Conservation (phyloP, 2,329 filamentous ascomycete species). For the Colletotrichum tropicale region DNA sequence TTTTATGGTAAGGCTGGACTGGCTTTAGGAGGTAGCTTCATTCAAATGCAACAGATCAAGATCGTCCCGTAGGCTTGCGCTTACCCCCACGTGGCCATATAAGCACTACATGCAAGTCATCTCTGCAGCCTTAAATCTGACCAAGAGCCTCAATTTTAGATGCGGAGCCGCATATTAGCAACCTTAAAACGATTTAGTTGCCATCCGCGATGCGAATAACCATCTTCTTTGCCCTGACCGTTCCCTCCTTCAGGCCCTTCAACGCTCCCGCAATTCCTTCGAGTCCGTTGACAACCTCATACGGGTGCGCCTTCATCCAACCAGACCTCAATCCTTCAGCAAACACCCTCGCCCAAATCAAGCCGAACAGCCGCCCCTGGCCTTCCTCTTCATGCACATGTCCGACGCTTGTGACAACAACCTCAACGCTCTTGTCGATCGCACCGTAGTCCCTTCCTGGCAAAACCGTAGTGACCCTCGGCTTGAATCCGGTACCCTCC, state of each 20-base stretch:
- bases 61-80: not conserved
- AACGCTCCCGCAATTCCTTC: slow-evolving; percentile 14
- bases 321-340: slow-evolving; percentile 17
- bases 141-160: not conserved
- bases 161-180: not conserved
- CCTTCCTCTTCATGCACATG: slow-evolving; percentile 17
- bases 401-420: slow-evolving; percentile 6
- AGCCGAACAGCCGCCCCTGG: slow-evolving; percentile 14
- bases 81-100: not conserved
- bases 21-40: not conserved
- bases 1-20: not conserved
- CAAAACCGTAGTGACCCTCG: slow-evolving; percentile 19
- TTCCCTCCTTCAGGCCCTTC: slow-evolving; percentile 14
- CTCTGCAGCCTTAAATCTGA: not conserved
- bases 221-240: slow-evolving; percentile 23
- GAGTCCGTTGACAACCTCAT: slow-evolving; percentile 17
- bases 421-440: slow-evolving; percentile 16
- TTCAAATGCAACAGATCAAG: not conserved
- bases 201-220: slow-evolving; percentile 19
- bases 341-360: slow-evolving; percentile 17
- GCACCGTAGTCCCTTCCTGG: slow-evolving; percentile 5
- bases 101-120: not conserved
- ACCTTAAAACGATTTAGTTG: not conserved
- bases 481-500: slow-evolving; percentile 13
- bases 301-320: slow-evolving; percentile 23